Percentiles rank a stretch among this genome's conserved stretches.
Conservation (phyloP, 371 early-diverging fungal species). For the Basidiobolus meristosporus region DNA sequence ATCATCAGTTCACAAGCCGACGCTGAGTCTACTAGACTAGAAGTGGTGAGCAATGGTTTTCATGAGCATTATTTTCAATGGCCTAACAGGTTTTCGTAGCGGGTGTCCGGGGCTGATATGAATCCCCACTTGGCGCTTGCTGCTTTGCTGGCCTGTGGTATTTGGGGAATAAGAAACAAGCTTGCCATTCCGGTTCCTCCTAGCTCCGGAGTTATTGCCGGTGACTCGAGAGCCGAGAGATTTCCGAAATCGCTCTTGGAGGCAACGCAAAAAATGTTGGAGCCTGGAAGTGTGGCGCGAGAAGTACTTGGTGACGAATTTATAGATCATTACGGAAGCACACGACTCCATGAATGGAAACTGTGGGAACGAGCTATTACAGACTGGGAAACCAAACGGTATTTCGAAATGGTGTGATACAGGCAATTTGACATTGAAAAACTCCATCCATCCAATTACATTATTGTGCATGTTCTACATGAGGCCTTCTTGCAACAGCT, state of each 20-base stretch:
- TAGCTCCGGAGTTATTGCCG: conserved; percentile 1
- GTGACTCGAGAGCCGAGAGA: conserved; percentile 12
- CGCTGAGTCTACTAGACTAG: conserved; percentile 40
- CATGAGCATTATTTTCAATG: not conserved
- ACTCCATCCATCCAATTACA: too few species aligned
- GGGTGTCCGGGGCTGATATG: conserved; percentile 69
- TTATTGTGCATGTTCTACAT: too few species aligned
- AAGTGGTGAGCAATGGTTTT: conserved; percentile 20
- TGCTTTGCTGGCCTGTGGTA: conserved; percentile 57
- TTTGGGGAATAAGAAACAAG: conserved; percentile 47
- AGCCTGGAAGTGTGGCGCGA: conserved; percentile 43
- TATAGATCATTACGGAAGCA: conserved; percentile 56
- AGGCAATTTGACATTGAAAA: too few species aligned
- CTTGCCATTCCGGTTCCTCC: conserved; percentile 23
- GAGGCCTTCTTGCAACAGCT: too few species aligned
- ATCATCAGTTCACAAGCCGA: conserved; percentile 55
- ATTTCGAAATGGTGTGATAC: conserved; percentile 42
- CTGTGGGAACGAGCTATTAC: conserved; percentile 59
- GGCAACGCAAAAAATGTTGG: conserved; percentile 39
- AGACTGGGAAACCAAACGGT: conserved; percentile 51
- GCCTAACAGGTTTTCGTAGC: conserved; percentile 10
- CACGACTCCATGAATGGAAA: conserved; percentile 50
- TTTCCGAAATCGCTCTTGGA: conserved; percentile 47
- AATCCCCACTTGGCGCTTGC: conserved; percentile 62
- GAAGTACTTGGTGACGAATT: conserved; percentile 57